Base-by-base conservation (phyloP, 1,284 basidiomycete genomes). In the Puccinia horiana region DNA sequence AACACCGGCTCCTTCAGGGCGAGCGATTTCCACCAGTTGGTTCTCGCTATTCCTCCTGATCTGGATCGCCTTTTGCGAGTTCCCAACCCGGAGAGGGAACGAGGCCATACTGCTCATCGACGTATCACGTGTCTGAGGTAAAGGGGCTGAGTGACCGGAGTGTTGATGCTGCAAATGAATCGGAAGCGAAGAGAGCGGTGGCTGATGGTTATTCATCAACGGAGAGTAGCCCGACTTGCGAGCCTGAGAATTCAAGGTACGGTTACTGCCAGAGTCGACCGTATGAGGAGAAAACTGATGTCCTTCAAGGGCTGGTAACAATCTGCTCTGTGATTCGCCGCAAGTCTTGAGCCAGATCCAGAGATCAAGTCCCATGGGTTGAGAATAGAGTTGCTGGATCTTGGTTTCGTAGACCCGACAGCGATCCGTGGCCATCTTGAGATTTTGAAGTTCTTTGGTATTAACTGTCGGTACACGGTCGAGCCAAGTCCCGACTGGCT, bases 311-410 rank as follows among this genome's bases (percentile, higher is more conserved):
- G 37, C 9, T 26, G 70, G 70, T n/a, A 35, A 44, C 9, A 23
- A 29, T 1, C 26, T 54, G 70, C 5, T 54, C 29, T 6, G 47
- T 23, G 47, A 32, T 23, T 73, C 70, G 12, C 47, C 70, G 40
- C 42, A 37, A 44, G 65, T 80, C 40, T 80, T 80, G 54, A 70
- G 67, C 65, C 65, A 80, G 52, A 80, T 26, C 78, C 78, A 80
- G 16, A 80, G 54, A 80, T 80, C 78, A 8, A 80, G 29, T 20
- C 78, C 78, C 20, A 35, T 58, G 8, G 47, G 78, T 40, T 42
- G 47, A 23, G 65, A 73, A n/a, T 35, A 56, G 26, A 80, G 23
- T 35, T 80, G 35, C 65, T 72, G 47, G n/a, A 80, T n/a, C 49
- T 58, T 80, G 1, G n/a, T 32, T n/a, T 67, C 47, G 49, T 80